Evolutionary conservation across 768 basidiomycete genomes (phyloP).

Genomic region (Leucocoprinus leucothites): DNA sequence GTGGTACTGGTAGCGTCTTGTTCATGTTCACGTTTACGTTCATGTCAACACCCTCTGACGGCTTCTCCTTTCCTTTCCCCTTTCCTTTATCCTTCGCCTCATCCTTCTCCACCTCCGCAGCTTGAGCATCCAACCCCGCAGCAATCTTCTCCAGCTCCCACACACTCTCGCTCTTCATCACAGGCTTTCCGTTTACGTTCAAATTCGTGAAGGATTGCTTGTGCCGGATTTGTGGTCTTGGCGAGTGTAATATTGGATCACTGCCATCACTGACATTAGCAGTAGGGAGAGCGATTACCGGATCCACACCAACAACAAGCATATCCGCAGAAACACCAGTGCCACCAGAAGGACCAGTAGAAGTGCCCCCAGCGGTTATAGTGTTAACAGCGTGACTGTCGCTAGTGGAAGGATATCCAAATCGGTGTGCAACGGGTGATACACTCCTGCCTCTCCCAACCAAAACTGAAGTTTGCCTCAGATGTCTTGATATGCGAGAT

Average conservation of each 20-base stretch:
- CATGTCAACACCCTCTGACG: not conserved
- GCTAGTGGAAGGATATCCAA: not conserved
- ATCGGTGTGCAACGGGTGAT: conserved; percentile 9
- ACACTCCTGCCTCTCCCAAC: conserved; percentile 6
- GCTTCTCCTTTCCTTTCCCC: conserved; percentile 18
- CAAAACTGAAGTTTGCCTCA: conserved; percentile 4
- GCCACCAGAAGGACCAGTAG: conserved; percentile 2
- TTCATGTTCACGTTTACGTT: conserved; percentile 24
- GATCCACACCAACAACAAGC: not conserved
- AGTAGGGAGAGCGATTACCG: not conserved
- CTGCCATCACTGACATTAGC: not conserved
- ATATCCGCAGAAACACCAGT: not conserved
- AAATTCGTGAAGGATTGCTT: conserved; percentile 51
- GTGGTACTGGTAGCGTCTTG: conserved; percentile 59
- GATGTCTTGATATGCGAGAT: conserved; percentile 4
- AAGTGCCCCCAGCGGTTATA: not conserved
- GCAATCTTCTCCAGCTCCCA: conserved; percentile 73
- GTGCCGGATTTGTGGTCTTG: conserved; percentile 67
- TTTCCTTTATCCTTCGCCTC: conserved; percentile 15
- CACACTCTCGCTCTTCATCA: conserved; percentile 57
- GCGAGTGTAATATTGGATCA: conserved; percentile 52
- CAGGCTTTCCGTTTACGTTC: conserved; percentile 31
- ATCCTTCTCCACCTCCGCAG: conserved; percentile 18
- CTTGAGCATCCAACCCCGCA: conserved; percentile 17
- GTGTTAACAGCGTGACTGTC: not conserved